These are phyloP conservation scores for Linnemannia hyalina DNA, from an alignment of 192 early-diverging fungal species.

Conservation along the genomic window DNA sequence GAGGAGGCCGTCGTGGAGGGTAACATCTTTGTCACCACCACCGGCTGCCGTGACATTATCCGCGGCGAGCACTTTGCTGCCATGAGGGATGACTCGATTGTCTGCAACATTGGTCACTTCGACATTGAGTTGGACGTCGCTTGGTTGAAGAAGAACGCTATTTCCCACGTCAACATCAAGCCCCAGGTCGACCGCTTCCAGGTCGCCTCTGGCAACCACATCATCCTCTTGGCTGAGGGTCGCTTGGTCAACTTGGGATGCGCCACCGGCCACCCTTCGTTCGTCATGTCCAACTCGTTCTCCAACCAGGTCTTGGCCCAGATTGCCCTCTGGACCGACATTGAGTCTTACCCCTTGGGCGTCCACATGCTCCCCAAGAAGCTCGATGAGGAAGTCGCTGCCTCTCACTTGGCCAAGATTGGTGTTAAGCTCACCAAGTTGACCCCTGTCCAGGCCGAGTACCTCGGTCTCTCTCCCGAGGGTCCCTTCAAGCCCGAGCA, in stretches of 20 bases:
- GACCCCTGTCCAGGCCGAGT: constrained; percentile 13
- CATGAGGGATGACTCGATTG: constrained; percentile 99
- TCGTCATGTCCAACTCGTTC: constrained; percentile 99
- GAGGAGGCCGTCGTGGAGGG: constrained; percentile 91
- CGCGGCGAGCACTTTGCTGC: constrained; percentile 86
- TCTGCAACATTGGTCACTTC: constrained; percentile 99
- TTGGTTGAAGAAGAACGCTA: constrained; percentile 97
- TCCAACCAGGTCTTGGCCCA: constrained; percentile 99
- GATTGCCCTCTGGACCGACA: constrained; percentile 98
- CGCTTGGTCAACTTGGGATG: constrained; percentile 99
- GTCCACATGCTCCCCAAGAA: constrained; percentile 99
- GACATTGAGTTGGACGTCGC: constrained; percentile 99
- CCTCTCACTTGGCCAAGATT: constrained; percentile 93
- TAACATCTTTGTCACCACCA: constrained; percentile 99
- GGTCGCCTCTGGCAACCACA: constrained; percentile 90
- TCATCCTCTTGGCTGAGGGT: constrained; percentile 98
- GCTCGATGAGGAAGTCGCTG: constrained; percentile 98
- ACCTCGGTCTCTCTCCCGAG: constrained; percentile 19
- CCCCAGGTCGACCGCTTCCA: constrained; percentile 98
- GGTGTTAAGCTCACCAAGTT: constrained; percentile 94
- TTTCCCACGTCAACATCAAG: constrained; percentile 94
- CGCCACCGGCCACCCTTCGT: constrained; percentile 98
- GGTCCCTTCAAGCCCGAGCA: constrained; percentile 97
- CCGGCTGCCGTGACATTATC: constrained; percentile 99
- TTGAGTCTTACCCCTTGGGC: constrained; percentile 88